Evolutionary conservation across 331 rosid genomes (phyloP), one percentile per base, ranked within the genome.

Genomic region (Rhamnella rubrinervis): DNA sequence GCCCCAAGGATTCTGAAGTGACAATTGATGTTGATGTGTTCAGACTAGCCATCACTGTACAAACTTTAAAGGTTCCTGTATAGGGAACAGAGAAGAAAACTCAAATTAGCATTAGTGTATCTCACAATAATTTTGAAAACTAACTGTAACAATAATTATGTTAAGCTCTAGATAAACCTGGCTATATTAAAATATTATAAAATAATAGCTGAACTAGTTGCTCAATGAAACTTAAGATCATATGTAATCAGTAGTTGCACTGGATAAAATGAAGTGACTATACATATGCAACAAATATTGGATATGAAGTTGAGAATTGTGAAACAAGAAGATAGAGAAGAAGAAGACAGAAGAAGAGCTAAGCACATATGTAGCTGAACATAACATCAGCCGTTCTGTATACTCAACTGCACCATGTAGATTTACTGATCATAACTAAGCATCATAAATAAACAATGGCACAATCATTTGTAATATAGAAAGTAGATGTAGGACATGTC

Each of bases 1-100:
- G 90, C 69, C 84, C 99, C 7, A 57, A 83, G 12, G 70, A 65
- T 46, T 83, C 88, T 18, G 81, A 69, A 71, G 74, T 65, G 58
- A 69, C 79, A 35, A 71, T 49, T 26, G 80, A 63, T 35, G 84
- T 63, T 31, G 82, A 67, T 68, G 82, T 68, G 71, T 59, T 77
- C 56, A 76, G 71, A 79, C 68, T 73, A 66, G 87, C 85, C 93
- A 93, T 86, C 73, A 77, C 41, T 63, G 56, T 39, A 62, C 26
- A 28, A 75, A 77, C 78, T 71, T 31, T 78, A 78, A 63, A 72
- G 41, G 37, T 71, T 71, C 75, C 93, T 85, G 68, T 83, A 76
- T 44, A 73, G 19, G 16, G 39, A 37, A 65, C 28, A 70, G 62
- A 65, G 63, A 63, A 70, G 55, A 66, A 56, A 77, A 76, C 21